Percentiles rank a stretch among this genome's conserved stretches.
Conservation (phyloP, 768 basidiomycete genomes). For the Zangia roseola region DNA sequence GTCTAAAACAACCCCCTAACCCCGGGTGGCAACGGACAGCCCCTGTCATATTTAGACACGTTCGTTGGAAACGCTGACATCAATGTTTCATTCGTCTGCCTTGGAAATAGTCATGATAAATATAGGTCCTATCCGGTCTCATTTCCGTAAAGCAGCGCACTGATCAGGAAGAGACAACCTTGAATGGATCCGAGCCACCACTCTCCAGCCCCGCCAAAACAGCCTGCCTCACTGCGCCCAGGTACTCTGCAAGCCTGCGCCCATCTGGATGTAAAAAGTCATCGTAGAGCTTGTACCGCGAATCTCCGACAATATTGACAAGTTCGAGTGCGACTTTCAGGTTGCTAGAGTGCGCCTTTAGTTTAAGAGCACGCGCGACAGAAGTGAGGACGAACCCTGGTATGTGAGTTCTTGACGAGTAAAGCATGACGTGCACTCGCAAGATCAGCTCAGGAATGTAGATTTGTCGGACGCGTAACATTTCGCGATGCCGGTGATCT, state of each 20-base stretch:
- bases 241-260: constrained; percentile 66
- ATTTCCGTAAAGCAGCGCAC: neutral
- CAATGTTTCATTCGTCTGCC: neutral
- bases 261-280: constrained; percentile 71
- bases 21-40: neutral
- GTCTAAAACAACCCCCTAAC: neutral
- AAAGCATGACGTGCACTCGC: constrained; percentile 73
- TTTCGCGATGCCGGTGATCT: constrained; percentile 60
- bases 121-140: constrained; percentile 3
- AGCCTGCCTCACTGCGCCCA: constrained; percentile 69
- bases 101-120: neutral
- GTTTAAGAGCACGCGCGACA: neutral
- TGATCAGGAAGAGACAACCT: constrained; percentile 34
- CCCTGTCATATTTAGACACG: constrained; percentile 6
- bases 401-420: constrained; percentile 58
- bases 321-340: constrained; percentile 73
- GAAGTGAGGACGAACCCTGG: constrained; percentile 55
- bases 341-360: constrained; percentile 48
- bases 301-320: constrained; percentile 85
- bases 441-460: constrained; percentile 90
- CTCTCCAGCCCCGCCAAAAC: constrained; percentile 68
- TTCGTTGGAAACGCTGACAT: neutral
- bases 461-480: constrained; percentile 81
- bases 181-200: constrained; percentile 78
- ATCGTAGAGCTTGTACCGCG: constrained; percentile 79